Conservation (phyloP, 208 protist genomes). For the Spongospora subterranea region DNA sequence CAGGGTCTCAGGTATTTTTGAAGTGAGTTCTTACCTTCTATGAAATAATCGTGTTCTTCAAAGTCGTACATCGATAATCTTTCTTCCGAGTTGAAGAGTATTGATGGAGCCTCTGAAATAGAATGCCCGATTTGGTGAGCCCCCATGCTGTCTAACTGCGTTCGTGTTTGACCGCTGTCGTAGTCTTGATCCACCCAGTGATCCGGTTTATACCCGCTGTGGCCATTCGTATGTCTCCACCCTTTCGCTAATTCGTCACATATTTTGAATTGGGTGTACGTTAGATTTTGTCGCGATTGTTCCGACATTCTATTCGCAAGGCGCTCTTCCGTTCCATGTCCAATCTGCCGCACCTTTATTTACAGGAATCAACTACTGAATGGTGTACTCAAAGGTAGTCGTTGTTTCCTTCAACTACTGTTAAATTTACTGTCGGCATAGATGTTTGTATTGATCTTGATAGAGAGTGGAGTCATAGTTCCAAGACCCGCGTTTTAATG, state of each 20-base stretch:
- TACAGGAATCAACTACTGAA: not conserved
- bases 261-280: not conserved
- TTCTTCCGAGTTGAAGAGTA: not conserved
- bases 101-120: not conserved
- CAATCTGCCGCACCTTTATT: not conserved
- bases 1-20: not conserved
- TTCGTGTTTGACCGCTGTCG: not conserved
- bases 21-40: not conserved
- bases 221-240: not conserved
- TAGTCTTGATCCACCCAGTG: not conserved
- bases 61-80: slow-evolving; percentile 16
- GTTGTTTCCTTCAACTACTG: not conserved
- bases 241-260: not conserved
- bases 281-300: slow-evolving; percentile 40
- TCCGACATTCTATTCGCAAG: not conserved
- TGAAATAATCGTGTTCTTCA: not conserved
- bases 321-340: not conserved
- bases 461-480: slow-evolving; percentile 4
- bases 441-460: not conserved
- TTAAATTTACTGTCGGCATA: not conserved
- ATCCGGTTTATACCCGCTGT: slow-evolving; percentile 26
- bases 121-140: slow-evolving; percentile 16
- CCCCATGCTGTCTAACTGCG: not conserved
- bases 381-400: not conserved
- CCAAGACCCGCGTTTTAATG: not conserved